phyloP scores from a whole-genome alignment of 2,329 filamentous ascomycete species.

The Microascus cirrosus region DNA sequence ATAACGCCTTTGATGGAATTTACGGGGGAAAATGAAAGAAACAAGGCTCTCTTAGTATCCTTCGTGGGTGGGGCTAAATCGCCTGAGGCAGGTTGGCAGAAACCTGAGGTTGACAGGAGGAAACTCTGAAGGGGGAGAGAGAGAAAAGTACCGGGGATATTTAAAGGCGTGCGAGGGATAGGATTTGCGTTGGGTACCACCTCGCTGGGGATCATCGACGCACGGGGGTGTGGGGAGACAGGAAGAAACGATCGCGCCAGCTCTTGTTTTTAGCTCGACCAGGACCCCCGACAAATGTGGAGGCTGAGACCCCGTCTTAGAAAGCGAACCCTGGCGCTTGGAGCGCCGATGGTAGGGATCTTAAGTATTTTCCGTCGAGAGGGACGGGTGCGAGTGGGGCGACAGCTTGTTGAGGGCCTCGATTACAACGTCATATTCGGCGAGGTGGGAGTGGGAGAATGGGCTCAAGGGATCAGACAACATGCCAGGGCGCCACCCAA shows the following conservation, averaged over 20 bases:
- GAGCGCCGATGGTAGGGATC: neutral
- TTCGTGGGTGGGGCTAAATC: neutral
- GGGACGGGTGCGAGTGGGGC: neutral
- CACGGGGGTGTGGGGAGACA: neutral
- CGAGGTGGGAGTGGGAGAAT: neutral
- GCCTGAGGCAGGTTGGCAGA: neutral
- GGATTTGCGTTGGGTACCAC: neutral
- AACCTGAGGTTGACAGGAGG: neutral
- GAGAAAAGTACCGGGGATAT: neutral
- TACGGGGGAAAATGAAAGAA: neutral
- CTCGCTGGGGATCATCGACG: neutral
- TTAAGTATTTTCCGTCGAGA: neutral
- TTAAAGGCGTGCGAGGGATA: neutral
- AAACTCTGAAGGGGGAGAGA: neutral
- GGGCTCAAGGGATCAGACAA: too few relatives aligned
- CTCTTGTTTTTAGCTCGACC: neutral
- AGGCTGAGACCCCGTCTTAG: neutral
- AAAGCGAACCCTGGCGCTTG: neutral
- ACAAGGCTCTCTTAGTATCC: neutral
- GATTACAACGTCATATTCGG: neutral
- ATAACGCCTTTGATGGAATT: neutral
- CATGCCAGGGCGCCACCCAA: too few relatives aligned
- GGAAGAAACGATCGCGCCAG: neutral
- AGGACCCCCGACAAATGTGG: neutral
- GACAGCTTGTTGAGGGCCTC: neutral